These are phyloP conservation scores for Euphorbia tirucalli DNA, from an alignment of 345 rosid species.

Conservation along the genomic window DNA sequence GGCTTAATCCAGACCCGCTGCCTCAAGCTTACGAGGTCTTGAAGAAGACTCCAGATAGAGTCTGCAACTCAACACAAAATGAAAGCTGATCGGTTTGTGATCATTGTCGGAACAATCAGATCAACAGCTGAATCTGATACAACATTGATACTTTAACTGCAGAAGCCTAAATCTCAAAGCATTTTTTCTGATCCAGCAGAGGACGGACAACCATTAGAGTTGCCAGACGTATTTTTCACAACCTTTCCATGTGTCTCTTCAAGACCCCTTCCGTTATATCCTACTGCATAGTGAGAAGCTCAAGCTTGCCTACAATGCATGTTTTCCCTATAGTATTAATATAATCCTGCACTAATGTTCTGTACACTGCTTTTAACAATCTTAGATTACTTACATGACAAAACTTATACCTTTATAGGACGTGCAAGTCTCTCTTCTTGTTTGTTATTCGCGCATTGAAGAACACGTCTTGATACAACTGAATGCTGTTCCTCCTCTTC, in stretches of 20 bases:
- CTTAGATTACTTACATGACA: background rate
- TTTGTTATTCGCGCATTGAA: constrained; percentile 51
- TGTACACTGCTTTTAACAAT: background rate
- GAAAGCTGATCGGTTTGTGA: constrained; percentile 51
- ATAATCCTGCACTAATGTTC: background rate
- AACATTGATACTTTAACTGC: too few species aligned
- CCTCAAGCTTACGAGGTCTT: constrained; percentile 64
- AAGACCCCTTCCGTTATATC: constrained; percentile 77
- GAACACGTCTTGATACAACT: constrained; percentile 72
- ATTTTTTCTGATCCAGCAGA: too few species aligned
- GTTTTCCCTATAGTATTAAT: background rate
- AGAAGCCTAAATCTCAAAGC: too few species aligned
- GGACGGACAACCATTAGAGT: too few species aligned
- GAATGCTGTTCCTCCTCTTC: constrained; percentile 46
- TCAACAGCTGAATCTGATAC: too few species aligned
- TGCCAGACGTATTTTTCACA: too few species aligned
- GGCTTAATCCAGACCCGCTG: constrained; percentile 75
- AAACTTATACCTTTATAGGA: constrained; percentile 63
- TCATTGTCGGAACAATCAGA: constrained; percentile 9
- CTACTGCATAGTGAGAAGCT: constrained; percentile 45
- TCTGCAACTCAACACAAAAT: constrained; percentile 62
- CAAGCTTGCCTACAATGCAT: background rate
- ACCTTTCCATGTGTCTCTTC: constrained; percentile 57
- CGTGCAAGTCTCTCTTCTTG: constrained; percentile 34
- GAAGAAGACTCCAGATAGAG: constrained; percentile 79